These are phyloP conservation scores for Saturnispora dispora DNA, from an alignment of 805 yeast species.

Conservation along the genomic window DNA sequence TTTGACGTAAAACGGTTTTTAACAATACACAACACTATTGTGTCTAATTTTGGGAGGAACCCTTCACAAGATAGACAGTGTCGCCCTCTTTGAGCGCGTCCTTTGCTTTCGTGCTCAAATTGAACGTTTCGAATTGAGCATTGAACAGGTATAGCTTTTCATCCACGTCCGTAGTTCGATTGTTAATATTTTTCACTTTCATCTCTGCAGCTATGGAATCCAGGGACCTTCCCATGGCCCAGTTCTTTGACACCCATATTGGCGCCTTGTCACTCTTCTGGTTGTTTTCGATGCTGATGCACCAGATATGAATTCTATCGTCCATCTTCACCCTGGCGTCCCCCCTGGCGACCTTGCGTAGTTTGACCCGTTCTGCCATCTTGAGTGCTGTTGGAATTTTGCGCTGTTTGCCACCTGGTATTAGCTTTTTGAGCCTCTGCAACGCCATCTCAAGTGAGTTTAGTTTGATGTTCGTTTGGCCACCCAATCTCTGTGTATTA, in stretches of 20 bases:
- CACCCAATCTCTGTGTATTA: conserved; percentile 8
- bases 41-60: conserved; percentile 17
- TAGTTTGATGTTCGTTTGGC: conserved; percentile 3
- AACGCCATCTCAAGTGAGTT: conserved; percentile 14
- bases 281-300: conserved; percentile 30
- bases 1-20: not conserved
- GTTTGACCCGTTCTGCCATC: conserved; percentile 29
- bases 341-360: conserved; percentile 44
- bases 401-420: not conserved
- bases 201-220: conserved; percentile 43
- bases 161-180: conserved; percentile 16
- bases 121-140: conserved; percentile 16
- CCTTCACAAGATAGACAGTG: conserved; percentile 43
- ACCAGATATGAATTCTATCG: conserved; percentile 45
- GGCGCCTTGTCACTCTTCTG: conserved; percentile 14
- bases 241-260: conserved; percentile 41
- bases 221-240: conserved; percentile 53
- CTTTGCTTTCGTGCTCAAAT: conserved; percentile 27
- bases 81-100: conserved; percentile 42
- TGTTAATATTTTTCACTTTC: conserved; percentile 42
- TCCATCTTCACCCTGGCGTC: conserved; percentile 33
- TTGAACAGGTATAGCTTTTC: conserved; percentile 1
- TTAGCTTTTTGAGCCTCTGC: conserved; percentile 12
- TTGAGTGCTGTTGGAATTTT: conserved; percentile 9
- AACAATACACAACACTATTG: not conserved